Percentiles rank a stretch among this genome's conserved stretches.
phyloP scores from a whole-genome alignment of 2,329 filamentous ascomycete genomes.

The Ophiostoma quercus region DNA sequence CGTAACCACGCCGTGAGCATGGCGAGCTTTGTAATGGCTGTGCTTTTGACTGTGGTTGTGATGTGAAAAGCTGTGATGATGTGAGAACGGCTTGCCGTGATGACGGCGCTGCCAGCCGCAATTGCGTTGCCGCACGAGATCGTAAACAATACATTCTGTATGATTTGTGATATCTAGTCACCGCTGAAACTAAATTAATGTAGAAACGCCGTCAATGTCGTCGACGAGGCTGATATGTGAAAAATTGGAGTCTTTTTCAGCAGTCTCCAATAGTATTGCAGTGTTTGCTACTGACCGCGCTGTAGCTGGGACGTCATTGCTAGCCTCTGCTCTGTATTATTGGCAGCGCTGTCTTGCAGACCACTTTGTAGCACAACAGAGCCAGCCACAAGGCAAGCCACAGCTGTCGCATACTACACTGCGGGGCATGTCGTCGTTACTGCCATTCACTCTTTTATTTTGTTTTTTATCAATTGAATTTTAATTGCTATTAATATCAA shows the following conservation, averaged over 20 bases:
- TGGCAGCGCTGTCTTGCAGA: neutral
- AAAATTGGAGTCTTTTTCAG: constrained; percentile 1
- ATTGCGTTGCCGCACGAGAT: constrained; percentile 20
- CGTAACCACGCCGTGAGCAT: constrained; percentile 54
- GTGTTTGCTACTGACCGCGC: neutral
- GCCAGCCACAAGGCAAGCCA: constrained; percentile 21
- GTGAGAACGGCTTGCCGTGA: constrained; percentile 62
- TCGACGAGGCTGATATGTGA: neutral
- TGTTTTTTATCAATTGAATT: neutral
- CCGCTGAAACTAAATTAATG: neutral
- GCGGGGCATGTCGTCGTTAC: constrained; percentile 2
- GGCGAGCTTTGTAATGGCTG: neutral
- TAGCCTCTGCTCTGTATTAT: neutral
- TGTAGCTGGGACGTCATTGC: constrained; percentile 7
- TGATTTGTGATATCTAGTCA: neutral
- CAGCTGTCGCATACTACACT: constrained; percentile 9
- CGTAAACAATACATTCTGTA: constrained; percentile 22
- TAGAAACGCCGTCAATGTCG: neutral
- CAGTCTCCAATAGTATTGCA: neutral
- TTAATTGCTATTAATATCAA: neutral
- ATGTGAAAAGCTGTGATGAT: neutral
- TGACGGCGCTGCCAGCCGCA: neutral
- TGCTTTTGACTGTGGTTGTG: neutral
- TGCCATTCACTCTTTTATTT: neutral
- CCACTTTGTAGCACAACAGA: neutral